These are phyloP conservation scores for Choricystis sp. DNA, from an alignment of 139 green algal genomes.

Conservation along the genomic window DNA sequence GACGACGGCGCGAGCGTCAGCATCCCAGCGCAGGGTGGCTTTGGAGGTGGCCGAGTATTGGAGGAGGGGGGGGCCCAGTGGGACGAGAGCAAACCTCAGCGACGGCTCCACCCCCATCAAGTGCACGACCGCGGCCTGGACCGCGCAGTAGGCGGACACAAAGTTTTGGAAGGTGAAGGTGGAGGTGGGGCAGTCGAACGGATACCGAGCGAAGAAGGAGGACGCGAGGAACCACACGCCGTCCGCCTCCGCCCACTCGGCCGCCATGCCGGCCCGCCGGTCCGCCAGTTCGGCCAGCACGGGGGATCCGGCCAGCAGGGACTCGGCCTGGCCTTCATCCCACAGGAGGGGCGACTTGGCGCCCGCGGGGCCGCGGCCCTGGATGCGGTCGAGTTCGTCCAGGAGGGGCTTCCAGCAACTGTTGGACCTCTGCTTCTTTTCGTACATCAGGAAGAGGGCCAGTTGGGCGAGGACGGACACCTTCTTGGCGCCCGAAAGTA, in stretches of 20 bases:
- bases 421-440: slow-evolving; percentile 74
- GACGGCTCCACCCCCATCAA: slow-evolving; percentile 64
- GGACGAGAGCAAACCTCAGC: slow-evolving; percentile 85
- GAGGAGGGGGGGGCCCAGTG: slow-evolving; percentile 73
- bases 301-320: slow-evolving; percentile 52
- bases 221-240: slow-evolving; percentile 67
- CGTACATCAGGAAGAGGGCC: slow-evolving; percentile 83
- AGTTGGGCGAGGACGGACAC: slow-evolving; percentile 66
- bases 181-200: slow-evolving; percentile 80
- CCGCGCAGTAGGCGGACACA: slow-evolving; percentile 71
- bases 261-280: slow-evolving; percentile 45
- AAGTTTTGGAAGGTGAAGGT: slow-evolving; percentile 77
- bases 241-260: slow-evolving; percentile 82
- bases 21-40: slow-evolving; percentile 55
- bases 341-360: slow-evolving; percentile 75
- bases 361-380: slow-evolving; percentile 17
- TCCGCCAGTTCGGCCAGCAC: slow-evolving; percentile 43
- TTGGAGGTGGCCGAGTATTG: slow-evolving; percentile 63
- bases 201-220: slow-evolving; percentile 27
- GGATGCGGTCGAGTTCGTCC: slow-evolving; percentile 67
- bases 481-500: slow-evolving; percentile 53
- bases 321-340: slow-evolving; percentile 44
- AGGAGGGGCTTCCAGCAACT: slow-evolving; percentile 75
- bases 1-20: slow-evolving; percentile 31
- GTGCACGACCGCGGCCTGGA: slow-evolving; percentile 84